Conservation (phyloP, 176 grass and related monocot genomes). For the Cenchrus americanus region DNA sequence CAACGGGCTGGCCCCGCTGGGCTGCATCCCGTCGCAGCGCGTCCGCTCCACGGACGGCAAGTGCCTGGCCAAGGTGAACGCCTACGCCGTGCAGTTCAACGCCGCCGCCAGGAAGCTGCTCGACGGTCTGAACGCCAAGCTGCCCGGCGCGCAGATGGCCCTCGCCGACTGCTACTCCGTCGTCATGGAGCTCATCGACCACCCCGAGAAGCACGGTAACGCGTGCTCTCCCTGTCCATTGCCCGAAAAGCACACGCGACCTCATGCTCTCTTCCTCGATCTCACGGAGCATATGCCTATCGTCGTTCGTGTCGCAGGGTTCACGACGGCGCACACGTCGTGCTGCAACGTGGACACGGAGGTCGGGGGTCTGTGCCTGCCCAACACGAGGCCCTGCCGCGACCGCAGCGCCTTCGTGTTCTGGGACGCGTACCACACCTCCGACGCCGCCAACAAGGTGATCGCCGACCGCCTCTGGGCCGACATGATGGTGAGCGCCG, state of each 20-base stretch:
- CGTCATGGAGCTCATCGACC: constrained; percentile 85
- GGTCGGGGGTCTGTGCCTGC: constrained; percentile 77
- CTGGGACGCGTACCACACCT: constrained; percentile 98
- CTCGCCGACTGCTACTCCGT: constrained; percentile 70
- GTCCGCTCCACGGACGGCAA: constrained; percentile 50
- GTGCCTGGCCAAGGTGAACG: constrained; percentile 67
- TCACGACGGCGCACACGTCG: constrained; percentile 76
- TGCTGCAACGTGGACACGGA: constrained; percentile 92
- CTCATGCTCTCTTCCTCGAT: too few relatives aligned
- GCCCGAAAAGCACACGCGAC: too few relatives aligned
- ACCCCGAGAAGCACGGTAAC: constrained; percentile 72
- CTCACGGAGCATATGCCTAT: background rate
- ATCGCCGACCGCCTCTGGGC: constrained; percentile 77
- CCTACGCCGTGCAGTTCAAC: constrained; percentile 78
- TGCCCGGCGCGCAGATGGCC: constrained; percentile 70
- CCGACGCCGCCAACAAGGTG: constrained; percentile 80
- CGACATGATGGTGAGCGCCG: constrained; percentile 28
- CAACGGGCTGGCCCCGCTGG: constrained; percentile 72
- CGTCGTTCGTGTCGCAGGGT: constrained; percentile 52
- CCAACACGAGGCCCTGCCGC: constrained; percentile 66
- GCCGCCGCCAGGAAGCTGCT: constrained; percentile 68
- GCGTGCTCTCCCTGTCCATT: too few relatives aligned
- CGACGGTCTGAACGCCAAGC: constrained; percentile 55
- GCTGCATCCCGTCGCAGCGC: constrained; percentile 90
- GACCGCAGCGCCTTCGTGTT: constrained; percentile 86